phyloP scores from a whole-genome alignment of 2,329 filamentous ascomycete genomes.

The Hymenoscyphus salicellus region DNA sequence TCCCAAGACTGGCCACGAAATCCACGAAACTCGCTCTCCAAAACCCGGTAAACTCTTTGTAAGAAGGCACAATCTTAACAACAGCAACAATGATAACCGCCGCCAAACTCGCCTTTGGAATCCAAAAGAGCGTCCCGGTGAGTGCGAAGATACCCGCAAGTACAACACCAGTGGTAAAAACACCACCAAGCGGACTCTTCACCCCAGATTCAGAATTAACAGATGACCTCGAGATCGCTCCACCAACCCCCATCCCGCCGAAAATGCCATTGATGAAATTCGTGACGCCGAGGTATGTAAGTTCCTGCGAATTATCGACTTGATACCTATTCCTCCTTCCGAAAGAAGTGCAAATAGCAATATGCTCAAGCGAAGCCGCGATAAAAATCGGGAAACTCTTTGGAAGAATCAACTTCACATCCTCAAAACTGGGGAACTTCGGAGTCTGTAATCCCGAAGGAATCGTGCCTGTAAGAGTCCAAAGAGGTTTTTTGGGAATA shows the following conservation, averaged over 20 bases:
- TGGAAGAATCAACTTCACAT: constrained; percentile 53
- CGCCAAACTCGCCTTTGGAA: constrained; percentile 61
- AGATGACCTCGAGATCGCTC: constrained; percentile 64
- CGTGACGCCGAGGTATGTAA: constrained; percentile 59
- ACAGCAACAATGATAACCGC: constrained; percentile 51
- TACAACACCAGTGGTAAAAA: constrained; percentile 61
- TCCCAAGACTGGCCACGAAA: constrained; percentile 61
- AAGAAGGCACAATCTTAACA: constrained; percentile 17
- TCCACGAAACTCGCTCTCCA: constrained; percentile 64
- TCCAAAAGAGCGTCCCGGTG: constrained; percentile 62
- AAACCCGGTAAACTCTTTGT: constrained; percentile 47
- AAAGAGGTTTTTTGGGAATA: constrained; percentile 35
- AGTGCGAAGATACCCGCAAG: constrained; percentile 62
- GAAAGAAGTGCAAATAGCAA: constrained; percentile 63
- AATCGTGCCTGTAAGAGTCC: constrained; percentile 56
- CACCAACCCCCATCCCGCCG: constrained; percentile 59
- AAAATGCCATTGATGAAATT: constrained; percentile 66
- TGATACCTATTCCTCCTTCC: constrained; percentile 59
- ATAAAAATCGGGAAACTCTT: constrained; percentile 57
- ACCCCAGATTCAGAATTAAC: constrained; percentile 65
- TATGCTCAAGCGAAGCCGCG: constrained; percentile 51
- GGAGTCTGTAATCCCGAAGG: constrained; percentile 55
- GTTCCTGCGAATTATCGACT: constrained; percentile 62
- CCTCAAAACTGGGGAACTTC: constrained; percentile 43
- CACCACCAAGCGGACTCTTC: constrained; percentile 57